phyloP scores from a whole-genome alignment of 371 early-diverging fungal species.

The Apophysomyces sp. region DNA sequence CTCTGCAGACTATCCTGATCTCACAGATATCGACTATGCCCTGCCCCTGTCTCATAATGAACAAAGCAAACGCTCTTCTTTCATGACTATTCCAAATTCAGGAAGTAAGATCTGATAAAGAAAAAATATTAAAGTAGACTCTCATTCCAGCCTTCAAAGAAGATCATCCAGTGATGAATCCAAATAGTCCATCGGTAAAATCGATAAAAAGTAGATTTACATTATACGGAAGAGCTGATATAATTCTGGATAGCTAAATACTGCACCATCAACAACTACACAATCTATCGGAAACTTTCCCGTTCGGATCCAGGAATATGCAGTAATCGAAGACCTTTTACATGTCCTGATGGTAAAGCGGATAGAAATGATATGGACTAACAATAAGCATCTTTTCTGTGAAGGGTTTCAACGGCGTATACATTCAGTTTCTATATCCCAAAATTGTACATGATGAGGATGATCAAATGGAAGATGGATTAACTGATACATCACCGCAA shows the following conservation, averaged over 20 bases:
- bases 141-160: neutral
- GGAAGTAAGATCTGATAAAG: neutral
- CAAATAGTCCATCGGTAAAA: neutral
- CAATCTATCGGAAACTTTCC: constrained; percentile 26
- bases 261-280: neutral
- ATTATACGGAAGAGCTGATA: neutral
- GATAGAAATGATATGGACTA: neutral
- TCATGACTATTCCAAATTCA: neutral
- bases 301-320: constrained; percentile 71
- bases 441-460: constrained; percentile 19
- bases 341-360: constrained; percentile 77
- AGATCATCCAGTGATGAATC: neutral
- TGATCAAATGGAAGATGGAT: constrained; percentile 27
- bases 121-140: neutral
- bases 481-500: constrained; percentile 9
- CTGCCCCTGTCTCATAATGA: constrained; percentile 2
- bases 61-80: neutral
- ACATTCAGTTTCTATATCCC: constrained; percentile 51
- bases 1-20: constrained; percentile 7
- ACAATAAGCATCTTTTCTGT: neutral
- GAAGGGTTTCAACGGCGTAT: constrained; percentile 85
- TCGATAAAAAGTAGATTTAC: neutral
- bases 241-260: neutral
- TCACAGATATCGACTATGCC: constrained; percentile 3
- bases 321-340: constrained; percentile 84